These are phyloP conservation scores for Begonia masoniana DNA, from an alignment of 306 rosid genomes.

Conservation along the genomic window DNA sequence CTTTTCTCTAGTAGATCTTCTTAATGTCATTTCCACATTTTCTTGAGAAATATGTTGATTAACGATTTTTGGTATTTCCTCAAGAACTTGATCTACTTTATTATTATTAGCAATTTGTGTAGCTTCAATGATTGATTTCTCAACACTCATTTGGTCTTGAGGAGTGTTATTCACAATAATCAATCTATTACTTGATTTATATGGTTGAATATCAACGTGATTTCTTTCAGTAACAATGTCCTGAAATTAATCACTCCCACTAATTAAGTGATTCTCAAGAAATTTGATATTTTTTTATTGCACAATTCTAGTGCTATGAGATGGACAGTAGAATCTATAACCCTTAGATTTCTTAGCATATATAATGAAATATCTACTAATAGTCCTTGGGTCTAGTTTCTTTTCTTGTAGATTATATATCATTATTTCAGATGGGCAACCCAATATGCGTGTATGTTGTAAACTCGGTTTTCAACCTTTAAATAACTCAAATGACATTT, in stretches of 20 bases:
- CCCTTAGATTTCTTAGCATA: neutral
- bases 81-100: too few species aligned
- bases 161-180: too few species aligned
- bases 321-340: neutral
- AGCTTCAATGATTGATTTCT: too few species aligned
- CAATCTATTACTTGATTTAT: too few species aligned
- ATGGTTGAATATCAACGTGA: too few species aligned
- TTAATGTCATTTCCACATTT: too few species aligned
- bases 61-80: too few species aligned
- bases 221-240: too few species aligned
- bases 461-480: neutral
- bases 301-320: neutral
- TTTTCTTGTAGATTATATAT: conserved; percentile 3
- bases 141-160: too few species aligned
- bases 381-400: neutral
- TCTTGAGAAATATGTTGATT: too few species aligned
- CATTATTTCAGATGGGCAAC: neutral
- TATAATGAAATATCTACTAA: neutral
- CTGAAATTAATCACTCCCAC: neutral
- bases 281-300: neutral
- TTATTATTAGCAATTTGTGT: too few species aligned
- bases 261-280: neutral
- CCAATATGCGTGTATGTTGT: neutral
- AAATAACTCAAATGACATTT: neutral
- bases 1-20: too few species aligned